phyloP scores from a whole-genome alignment of 2,329 filamentous ascomycete genomes.

The Colletotrichum coccodes region DNA sequence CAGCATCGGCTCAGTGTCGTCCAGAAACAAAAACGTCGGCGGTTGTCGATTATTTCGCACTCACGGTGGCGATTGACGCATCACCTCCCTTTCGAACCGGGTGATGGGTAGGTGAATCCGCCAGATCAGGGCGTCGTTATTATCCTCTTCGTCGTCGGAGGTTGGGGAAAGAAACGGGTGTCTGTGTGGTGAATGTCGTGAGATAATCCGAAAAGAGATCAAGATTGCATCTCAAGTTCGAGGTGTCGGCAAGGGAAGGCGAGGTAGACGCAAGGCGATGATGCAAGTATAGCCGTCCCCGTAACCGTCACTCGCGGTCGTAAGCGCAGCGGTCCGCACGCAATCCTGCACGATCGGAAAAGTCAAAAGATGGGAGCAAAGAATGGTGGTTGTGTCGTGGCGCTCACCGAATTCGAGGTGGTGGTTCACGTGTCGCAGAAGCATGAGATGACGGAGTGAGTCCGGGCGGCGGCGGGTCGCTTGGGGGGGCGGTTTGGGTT shows the following conservation, averaged over 20 bases:
- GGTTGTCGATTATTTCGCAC: background rate
- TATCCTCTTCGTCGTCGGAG: constrained; percentile 8
- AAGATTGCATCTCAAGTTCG: constrained; percentile 24
- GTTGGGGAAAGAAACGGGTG: constrained; percentile 4
- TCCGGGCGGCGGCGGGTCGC: constrained; percentile 21
- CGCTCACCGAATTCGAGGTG: constrained; percentile 7
- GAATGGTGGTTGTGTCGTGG: constrained; percentile 2
- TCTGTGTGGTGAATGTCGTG: constrained; percentile 32
- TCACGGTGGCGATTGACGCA: constrained; percentile 3
- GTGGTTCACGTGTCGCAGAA: constrained; percentile 28
- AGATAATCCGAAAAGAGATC: constrained; percentile 20
- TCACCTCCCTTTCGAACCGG: background rate
- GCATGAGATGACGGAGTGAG: constrained; percentile 26
- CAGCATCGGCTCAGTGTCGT: constrained; percentile 20
- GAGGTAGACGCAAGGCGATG: background rate
- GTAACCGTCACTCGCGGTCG: background rate
- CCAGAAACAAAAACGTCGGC: background rate
- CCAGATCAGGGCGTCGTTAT: background rate
- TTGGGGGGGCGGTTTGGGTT: constrained; percentile 4
- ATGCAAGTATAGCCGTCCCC: constrained; percentile 8
- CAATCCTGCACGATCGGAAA: background rate
- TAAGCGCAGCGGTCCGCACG: constrained; percentile 6
- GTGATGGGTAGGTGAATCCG: background rate
- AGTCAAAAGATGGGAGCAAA: constrained; percentile 4
- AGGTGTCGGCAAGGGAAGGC: background rate